Conservation (phyloP, 768 basidiomycete genomes). For the Trichaptum fuscoviolaceum region DNA sequence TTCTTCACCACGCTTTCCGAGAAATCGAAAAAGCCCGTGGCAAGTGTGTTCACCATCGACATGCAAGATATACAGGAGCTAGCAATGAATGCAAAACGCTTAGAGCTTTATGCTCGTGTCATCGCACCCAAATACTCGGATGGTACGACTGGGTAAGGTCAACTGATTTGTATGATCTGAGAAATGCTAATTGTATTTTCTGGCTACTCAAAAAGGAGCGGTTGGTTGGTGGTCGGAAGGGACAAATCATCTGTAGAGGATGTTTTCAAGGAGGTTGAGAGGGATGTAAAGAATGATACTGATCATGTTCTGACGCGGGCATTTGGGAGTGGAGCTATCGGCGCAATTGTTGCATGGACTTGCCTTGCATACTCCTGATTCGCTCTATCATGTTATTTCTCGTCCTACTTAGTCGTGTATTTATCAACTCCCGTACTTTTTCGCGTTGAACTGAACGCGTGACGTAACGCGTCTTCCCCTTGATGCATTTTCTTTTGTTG, state of each 20-base stretch:
- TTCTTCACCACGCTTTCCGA: not conserved
- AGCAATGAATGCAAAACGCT: not conserved
- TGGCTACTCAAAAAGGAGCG: not conserved
- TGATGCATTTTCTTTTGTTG: not conserved
- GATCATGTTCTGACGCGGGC: not conserved
- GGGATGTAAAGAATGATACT: not conserved
- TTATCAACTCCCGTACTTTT: not conserved
- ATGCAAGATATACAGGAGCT: not conserved
- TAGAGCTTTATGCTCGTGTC: slow-evolving; percentile 1
- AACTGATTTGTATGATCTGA: too few relatives aligned
- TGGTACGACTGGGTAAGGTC: not conserved
- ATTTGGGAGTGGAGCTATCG: not conserved
- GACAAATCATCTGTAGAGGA: not conserved
- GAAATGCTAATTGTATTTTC: not conserved
- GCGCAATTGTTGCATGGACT: slow-evolving; percentile 1
- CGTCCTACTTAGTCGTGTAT: not conserved
- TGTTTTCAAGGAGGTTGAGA: slow-evolving; percentile 3
- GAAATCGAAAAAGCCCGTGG: slow-evolving; percentile 2
- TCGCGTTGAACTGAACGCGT: not conserved
- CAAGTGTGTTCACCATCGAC: slow-evolving; percentile 2
- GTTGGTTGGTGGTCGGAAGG: not conserved
- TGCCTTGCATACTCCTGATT: slow-evolving; percentile 3
- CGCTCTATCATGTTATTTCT: not conserved
- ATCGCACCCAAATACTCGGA: not conserved
- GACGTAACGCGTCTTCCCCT: not conserved